Percentiles rank a stretch among this genome's conserved stretches.
Evolutionary conservation across 2,329 filamentous ascomycete genomes (phyloP).

Genomic region (Fusarium protoensiforme): DNA sequence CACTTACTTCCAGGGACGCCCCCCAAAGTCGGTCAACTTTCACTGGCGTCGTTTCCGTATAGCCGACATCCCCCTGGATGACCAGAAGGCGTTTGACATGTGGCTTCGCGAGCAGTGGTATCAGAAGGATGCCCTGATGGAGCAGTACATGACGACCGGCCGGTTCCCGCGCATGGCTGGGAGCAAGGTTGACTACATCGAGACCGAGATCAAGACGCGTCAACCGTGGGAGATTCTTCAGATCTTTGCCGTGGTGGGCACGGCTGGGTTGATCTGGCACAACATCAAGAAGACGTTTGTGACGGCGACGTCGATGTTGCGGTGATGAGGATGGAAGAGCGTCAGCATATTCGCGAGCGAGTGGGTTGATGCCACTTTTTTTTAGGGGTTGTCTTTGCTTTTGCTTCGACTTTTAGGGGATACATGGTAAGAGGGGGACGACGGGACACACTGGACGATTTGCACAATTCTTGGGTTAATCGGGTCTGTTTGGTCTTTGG

Average conservation of each 20-base stretch:
- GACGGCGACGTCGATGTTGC: conserved; percentile 31
- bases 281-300: conserved; percentile 48
- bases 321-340: conserved; percentile 17
- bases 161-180: conserved; percentile 79
- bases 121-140: conserved; percentile 90
- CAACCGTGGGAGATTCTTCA: conserved; percentile 66
- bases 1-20: conserved; percentile 87
- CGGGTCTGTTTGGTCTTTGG: neutral
- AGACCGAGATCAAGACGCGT: conserved; percentile 67
- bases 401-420: neutral
- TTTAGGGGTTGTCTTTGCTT: conserved; percentile 1
- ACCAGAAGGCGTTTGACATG: conserved; percentile 77
- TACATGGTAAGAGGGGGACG: neutral
- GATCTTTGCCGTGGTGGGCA: conserved; percentile 63
- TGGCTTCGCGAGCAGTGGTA: conserved; percentile 92
- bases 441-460: neutral
- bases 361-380: neutral
- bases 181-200: conserved; percentile 60
- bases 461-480: conserved; percentile 9
- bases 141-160: conserved; percentile 81
- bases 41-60: conserved; percentile 91
- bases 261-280: conserved; percentile 55
- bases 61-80: conserved; percentile 82
- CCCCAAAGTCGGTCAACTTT: conserved; percentile 96
- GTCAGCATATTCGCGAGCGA: neutral